Evolutionary conservation across 1,139 yeast genomes (phyloP).

Genomic region (Candida pseudocylindracea): DNA sequence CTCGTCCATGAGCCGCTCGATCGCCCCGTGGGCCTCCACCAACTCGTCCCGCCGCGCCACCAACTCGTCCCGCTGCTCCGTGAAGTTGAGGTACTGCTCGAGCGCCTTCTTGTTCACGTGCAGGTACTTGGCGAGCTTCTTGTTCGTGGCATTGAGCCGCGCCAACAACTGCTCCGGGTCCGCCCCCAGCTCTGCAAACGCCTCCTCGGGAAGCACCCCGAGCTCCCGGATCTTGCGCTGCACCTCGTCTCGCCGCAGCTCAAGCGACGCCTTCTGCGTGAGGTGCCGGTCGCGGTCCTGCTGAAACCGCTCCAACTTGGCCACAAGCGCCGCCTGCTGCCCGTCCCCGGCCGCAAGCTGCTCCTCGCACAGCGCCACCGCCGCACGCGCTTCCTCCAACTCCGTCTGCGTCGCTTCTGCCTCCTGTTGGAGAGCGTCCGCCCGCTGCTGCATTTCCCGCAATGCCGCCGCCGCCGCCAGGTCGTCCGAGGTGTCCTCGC

Average conservation of each 20-base stretch:
- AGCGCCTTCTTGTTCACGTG: constrained; percentile 83
- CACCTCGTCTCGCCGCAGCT: constrained; percentile 46
- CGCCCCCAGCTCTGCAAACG: constrained; percentile 15
- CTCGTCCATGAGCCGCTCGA: constrained; percentile 48
- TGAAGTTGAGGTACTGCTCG: constrained; percentile 62
- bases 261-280: constrained; percentile 38
- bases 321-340: constrained; percentile 29
- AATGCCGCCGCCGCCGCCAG: too few species aligned
- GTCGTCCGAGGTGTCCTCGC: too few species aligned
- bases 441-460: constrained; percentile 7
- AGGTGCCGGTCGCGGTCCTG: constrained; percentile 45
- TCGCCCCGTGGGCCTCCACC: constrained; percentile 47
- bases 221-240: constrained; percentile 58
- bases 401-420: constrained; percentile 20
- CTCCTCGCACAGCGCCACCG: constrained; percentile 16
- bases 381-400: constrained; percentile 11
- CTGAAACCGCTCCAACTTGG: constrained; percentile 36
- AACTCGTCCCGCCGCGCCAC: constrained; percentile 45
- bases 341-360: constrained; percentile 15
- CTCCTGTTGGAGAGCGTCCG: constrained; percentile 15
- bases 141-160: constrained; percentile 33
- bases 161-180: constrained; percentile 29
- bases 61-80: constrained; percentile 49
- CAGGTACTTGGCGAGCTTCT: constrained; percentile 34
- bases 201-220: constrained; percentile 79